Base-by-base conservation (phyloP, 306 rosid species). In the Elaeagnus macrophylla region DNA sequence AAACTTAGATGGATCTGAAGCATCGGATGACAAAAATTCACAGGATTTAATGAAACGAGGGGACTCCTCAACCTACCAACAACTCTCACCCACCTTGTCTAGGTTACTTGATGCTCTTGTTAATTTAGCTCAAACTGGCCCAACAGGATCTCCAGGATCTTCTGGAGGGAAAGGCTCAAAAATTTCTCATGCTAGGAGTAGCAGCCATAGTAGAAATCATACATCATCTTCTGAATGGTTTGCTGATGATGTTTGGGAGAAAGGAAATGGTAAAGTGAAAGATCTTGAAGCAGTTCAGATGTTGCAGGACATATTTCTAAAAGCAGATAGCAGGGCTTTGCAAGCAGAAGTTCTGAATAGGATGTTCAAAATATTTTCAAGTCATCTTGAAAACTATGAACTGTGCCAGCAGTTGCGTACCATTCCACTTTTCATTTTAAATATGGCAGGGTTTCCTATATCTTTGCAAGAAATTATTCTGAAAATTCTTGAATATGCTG, bases 401-500 rank as follows among this genome's bases (percentile, higher is more conserved):
- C 61, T 88, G 79, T 93, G 99, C 73, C 99, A 88, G 77, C 82
- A 84, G 70, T 83, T 93, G 59, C 87, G 96, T 19, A 88, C 95
- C 40, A 89, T 93, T 71, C 96, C 99, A 51, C 96, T 93, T 83
- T 74, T 93, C 56, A 93, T 93, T 73, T 77, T 93, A 67, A 93
- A 93, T 66, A 93, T 93, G 99, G 95, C 79, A 39, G 87, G 83
- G 59, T 84, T 93, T 63, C 94, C 96, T 61, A 64, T 89, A 55
- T 63, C 93, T 56, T 74, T 88, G 70, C 96, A 85, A 72, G 99
- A 88, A 66, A 85, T 81, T 58, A 85, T 93, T 67, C 68, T 93
- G 81, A 93, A 93, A 79, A 93, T 93, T 77, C 99, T 93, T 37
- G 99, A 93, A 77, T 93, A 93, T 83, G 99, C 90, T 50, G 99